Percentiles rank a stretch among this genome's conserved stretches.
Conservation (phyloP, 2,329 filamentous ascomycete genomes). For the Colletotrichum sp. region DNA sequence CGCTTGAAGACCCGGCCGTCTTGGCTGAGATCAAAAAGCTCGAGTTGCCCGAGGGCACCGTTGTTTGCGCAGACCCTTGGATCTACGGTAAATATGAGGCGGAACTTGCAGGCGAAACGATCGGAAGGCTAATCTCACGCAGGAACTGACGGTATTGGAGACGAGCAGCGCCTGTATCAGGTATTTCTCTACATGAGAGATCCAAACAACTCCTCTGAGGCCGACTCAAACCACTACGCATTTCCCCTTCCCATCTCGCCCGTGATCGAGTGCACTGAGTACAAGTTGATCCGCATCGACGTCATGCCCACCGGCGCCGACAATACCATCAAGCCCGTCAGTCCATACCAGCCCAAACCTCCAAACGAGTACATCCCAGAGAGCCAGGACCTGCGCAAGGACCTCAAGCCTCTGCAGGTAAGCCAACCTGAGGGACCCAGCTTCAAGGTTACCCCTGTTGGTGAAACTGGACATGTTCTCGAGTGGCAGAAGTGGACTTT, state of each 20-base stretch:
- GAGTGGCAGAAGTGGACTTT: conserved; percentile 54
- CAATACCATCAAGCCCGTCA: conserved; percentile 57
- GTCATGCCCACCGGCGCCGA: conserved; percentile 71
- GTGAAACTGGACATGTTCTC: conserved; percentile 6
- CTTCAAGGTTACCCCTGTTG: conserved; percentile 40
- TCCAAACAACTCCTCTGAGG: conserved; percentile 60
- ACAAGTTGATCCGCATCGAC: conserved; percentile 73
- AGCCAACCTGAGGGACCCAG: conserved; percentile 67
- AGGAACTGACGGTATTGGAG: conserved; percentile 16
- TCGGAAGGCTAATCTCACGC: neutral
- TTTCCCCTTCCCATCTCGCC: conserved; percentile 72
- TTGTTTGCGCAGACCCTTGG: conserved; percentile 57
- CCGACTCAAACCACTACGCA: conserved; percentile 73
- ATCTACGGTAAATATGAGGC: neutral
- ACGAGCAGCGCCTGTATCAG: conserved; percentile 14
- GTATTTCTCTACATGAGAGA: conserved; percentile 52
- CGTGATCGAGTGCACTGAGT: conserved; percentile 66
- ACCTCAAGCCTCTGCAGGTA: conserved; percentile 66
- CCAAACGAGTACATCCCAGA: conserved; percentile 71
- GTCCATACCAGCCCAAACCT: conserved; percentile 60
- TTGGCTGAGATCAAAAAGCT: conserved; percentile 67
- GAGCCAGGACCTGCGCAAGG: conserved; percentile 59
- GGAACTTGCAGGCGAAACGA: neutral
- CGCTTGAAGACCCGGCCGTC: conserved; percentile 60
- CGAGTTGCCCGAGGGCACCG: conserved; percentile 62